Conservation (phyloP, 2,329 filamentous ascomycete species). For the Dactylellina haptotyla region DNA sequence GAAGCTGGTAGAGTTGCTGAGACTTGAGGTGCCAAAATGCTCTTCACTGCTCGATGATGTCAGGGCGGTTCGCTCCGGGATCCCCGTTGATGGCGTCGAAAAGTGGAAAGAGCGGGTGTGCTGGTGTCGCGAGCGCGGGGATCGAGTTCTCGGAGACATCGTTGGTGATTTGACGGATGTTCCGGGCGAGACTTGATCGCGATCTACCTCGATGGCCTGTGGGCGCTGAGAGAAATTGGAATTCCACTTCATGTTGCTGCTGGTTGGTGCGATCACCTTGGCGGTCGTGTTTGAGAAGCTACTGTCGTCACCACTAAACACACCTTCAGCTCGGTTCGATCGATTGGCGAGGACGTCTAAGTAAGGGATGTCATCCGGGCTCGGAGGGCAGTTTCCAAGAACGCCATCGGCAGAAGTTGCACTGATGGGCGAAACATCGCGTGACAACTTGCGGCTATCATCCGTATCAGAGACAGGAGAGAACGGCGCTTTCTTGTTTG, state of each 20-base stretch:
- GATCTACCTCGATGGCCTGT: slow-evolving; percentile 54
- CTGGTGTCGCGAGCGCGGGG: slow-evolving; percentile 43
- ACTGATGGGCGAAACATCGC: slow-evolving; percentile 48
- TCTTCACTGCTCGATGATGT: slow-evolving; percentile 58
- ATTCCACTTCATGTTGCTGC: slow-evolving; percentile 35
- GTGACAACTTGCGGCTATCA: slow-evolving; percentile 34
- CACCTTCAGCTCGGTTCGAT: slow-evolving; percentile 48
- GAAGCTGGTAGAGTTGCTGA: slow-evolving; percentile 58
- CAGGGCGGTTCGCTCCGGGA: slow-evolving; percentile 37
- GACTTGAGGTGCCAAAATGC: slow-evolving; percentile 57
- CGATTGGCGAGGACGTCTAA: slow-evolving; percentile 49
- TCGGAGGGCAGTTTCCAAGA: slow-evolving; percentile 54
- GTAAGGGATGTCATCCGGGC: slow-evolving; percentile 56
- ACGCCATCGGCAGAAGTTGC: slow-evolving; percentile 49
- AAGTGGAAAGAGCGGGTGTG: slow-evolving; percentile 50
- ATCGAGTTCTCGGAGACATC: slow-evolving; percentile 47
- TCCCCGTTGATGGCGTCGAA: slow-evolving; percentile 17
- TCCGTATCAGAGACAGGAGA: slow-evolving; percentile 35
- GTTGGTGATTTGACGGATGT: slow-evolving; percentile 51
- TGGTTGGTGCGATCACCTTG: slow-evolving; percentile 49
- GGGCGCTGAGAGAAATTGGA: slow-evolving; percentile 25
- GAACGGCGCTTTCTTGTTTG: slow-evolving; percentile 37
- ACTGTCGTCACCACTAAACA: slow-evolving; percentile 54
- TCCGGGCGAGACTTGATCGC: slow-evolving; percentile 51
- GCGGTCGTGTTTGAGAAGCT: slow-evolving; percentile 54